Conservation (phyloP, 306 rosid genomes). For the Lotus japonicus region DNA sequence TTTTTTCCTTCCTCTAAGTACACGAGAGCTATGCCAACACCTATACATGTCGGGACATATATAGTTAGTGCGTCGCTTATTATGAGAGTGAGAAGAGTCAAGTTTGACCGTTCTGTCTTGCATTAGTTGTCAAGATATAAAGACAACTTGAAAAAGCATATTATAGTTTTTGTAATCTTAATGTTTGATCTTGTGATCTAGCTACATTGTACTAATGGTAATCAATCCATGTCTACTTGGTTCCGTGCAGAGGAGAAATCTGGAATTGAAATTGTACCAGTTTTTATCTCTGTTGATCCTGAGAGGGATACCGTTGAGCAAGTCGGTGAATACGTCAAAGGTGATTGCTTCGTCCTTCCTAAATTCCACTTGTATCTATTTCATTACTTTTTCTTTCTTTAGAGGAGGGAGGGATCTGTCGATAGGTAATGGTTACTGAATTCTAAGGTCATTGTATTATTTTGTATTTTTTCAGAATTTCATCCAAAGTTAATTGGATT, state of each 20-base stretch:
- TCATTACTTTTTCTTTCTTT: neutral
- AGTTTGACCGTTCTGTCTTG: neutral
- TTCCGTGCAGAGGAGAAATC: slow-evolving; percentile 52
- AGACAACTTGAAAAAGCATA: neutral
- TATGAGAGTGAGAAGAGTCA: neutral
- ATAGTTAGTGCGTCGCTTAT: neutral
- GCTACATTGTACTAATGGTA: neutral
- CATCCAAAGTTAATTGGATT: slow-evolving; percentile 79
- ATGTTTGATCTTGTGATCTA: neutral
- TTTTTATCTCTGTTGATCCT: slow-evolving; percentile 95
- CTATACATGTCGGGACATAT: neutral
- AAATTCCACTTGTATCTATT: no score
- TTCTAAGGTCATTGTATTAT: slow-evolving; percentile 6
- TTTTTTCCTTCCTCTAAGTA: neutral
- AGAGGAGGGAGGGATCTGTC: no score
- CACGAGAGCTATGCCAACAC: no score
- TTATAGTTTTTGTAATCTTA: neutral
- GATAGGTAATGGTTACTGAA: no score
- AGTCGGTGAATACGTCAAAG: slow-evolving; percentile 88
- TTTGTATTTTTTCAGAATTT: slow-evolving; percentile 50
- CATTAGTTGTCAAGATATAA: neutral
- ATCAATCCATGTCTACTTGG: slow-evolving; percentile 16
- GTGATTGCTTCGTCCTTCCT: no score
- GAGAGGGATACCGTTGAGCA: slow-evolving; percentile 96
- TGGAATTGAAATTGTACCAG: slow-evolving; percentile 64